phyloP scores from a whole-genome alignment of 1,284 basidiomycete genomes.

The Marasmius sp. region DNA sequence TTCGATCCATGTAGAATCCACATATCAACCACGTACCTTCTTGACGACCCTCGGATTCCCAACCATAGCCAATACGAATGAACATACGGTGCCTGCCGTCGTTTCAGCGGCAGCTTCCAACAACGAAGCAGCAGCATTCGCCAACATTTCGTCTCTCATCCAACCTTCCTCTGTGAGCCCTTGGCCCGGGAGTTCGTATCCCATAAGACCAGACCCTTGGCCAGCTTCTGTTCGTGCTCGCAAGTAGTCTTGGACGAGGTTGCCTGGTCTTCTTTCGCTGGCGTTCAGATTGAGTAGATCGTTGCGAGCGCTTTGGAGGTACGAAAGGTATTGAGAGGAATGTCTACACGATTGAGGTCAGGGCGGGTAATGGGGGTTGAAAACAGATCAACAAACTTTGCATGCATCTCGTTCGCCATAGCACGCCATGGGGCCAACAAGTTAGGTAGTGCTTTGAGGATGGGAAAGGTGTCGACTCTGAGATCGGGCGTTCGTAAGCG shows the following conservation, averaged over 20 bases:
- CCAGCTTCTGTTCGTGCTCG: constrained; percentile 13
- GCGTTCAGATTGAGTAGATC: background rate
- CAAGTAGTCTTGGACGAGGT: constrained; percentile 8
- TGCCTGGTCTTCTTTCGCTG: background rate
- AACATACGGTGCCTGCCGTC: background rate
- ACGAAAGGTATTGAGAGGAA: background rate
- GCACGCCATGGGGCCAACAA: background rate
- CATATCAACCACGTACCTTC: background rate
- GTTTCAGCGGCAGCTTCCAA: constrained; percentile 10
- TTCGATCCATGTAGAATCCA: background rate
- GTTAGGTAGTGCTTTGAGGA: background rate
- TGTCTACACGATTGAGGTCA: background rate
- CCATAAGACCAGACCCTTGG: background rate
- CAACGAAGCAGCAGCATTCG: constrained; percentile 13
- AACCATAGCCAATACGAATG: background rate
- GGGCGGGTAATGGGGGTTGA: background rate
- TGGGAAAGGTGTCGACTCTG: background rate
- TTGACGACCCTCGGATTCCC: background rate
- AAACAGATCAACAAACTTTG: background rate
- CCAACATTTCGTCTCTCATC: constrained; percentile 20
- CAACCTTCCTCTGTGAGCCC: constrained; percentile 15
- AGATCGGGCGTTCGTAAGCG: background rate
- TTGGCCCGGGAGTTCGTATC: constrained; percentile 15
- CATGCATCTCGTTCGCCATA: constrained; percentile 11
- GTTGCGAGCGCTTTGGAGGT: background rate